Base-by-base conservation (phyloP, 2,329 filamentous ascomycete genomes). In the Penicillium sp. region DNA sequence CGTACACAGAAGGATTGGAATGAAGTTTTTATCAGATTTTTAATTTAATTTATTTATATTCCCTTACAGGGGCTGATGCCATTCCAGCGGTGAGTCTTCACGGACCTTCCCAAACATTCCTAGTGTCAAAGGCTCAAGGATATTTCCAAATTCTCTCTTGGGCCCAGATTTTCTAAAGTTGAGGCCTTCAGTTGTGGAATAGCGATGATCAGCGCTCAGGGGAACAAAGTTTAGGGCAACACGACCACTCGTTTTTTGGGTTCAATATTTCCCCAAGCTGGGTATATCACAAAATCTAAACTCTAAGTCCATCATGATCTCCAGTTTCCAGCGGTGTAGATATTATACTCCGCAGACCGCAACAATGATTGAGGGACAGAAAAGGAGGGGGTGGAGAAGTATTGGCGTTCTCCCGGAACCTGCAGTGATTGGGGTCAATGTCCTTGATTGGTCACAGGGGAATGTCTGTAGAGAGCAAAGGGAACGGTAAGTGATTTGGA, bases 261-360 rank as follows among this genome's bases (percentile, higher is more conserved):
- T 25, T 35, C 42, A 43, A 4, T 25, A 13, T 47, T 47, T 26
- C 37, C 29, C 29, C 47, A 31, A 26, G 16, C 47, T 21, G 37
- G 14, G 13, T 33, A 33, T 16, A 7, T 33, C 31, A 33, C 7
- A 21, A 39, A 39, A 16, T 50, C 4, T 10, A n/a, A 21, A 35
- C 16, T 49, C 29, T 14, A 25, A 11, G 21, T 35, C 16, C 8
- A 35, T 16, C 19, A 29, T 29, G 11, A 2, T 3, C 4, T 29
- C 27, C 27, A 50, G 5, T 19, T 33, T 39, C 31, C 47, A 44
- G 50, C 50, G 50, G 50, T 53, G 50, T 31, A 21, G 37, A 6
- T 51, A 25, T 14, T 31, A 43, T 43, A 43, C 37, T 27, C 23
- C 6, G 23, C 49, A 62, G 60, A 62, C 60, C 57, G 57, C 57